phyloP scores from a whole-genome alignment of 2,329 filamentous ascomycete species.

The Microsporum audouinii region DNA sequence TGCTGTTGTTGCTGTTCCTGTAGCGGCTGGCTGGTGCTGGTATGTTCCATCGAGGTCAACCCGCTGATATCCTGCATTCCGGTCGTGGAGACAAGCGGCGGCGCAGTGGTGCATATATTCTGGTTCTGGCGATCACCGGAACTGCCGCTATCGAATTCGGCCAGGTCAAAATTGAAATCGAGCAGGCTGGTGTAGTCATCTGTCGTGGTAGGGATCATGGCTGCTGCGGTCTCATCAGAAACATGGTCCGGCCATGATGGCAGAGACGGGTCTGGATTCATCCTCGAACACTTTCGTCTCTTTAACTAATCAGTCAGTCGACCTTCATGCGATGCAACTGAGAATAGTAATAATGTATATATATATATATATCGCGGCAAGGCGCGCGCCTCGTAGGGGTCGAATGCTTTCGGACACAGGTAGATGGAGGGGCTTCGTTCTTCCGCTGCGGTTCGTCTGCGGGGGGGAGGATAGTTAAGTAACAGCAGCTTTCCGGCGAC shows the following conservation, averaged over 20 bases:
- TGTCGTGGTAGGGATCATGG: slow-evolving; percentile 28
- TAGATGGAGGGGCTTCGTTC: background rate
- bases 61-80: slow-evolving; percentile 11
- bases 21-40: slow-evolving; percentile 7
- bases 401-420: background rate
- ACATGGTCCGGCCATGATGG: slow-evolving; percentile 31
- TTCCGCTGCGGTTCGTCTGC: background rate
- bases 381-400: background rate
- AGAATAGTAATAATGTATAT: background rate
- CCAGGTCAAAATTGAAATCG: slow-evolving; percentile 36
- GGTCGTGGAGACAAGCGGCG: slow-evolving; percentile 8
- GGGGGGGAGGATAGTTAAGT: background rate
- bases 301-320: background rate
- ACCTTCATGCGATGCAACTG: background rate
- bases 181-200: slow-evolving; percentile 42
- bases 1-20: slow-evolving; percentile 2
- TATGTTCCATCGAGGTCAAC: slow-evolving; percentile 10
- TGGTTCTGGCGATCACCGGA: slow-evolving; percentile 29
- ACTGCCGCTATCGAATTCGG: slow-evolving; percentile 26
- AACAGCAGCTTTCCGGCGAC: background rate
- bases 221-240: slow-evolving; percentile 22
- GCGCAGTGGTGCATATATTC: slow-evolving; percentile 25
- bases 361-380: background rate
- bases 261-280: slow-evolving; percentile 31
- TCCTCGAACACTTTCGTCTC: slow-evolving; percentile 13